A percentile compares a stretch with the other conserved stretches of the same genome.
phyloP scores from a whole-genome alignment of 2,329 filamentous ascomycete genomes.

The Lecanoromycetidae sp. region DNA sequence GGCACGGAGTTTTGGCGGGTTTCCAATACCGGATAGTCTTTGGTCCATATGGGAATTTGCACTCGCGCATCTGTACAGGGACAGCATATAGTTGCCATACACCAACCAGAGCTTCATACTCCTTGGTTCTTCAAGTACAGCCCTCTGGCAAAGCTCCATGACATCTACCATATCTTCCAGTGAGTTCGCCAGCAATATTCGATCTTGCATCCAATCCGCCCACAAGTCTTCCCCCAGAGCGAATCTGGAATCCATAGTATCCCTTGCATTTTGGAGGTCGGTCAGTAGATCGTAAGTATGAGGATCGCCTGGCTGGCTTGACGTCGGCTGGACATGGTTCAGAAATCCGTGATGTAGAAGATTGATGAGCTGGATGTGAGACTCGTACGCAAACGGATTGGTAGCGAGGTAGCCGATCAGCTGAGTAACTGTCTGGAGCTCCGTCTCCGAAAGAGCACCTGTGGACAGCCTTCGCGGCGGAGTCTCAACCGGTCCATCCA shows the following conservation, averaged over 20 bases:
- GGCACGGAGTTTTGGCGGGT: background rate
- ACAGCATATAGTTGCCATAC: slow-evolving; percentile 49
- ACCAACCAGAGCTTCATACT: slow-evolving; percentile 50
- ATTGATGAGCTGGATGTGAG: slow-evolving; percentile 35
- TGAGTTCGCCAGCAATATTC: slow-evolving; percentile 44
- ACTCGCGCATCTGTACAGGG: slow-evolving; percentile 42
- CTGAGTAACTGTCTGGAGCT: slow-evolving; percentile 31
- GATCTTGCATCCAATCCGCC: slow-evolving; percentile 52
- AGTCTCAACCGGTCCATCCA: slow-evolving; percentile 31
- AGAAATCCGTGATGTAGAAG: slow-evolving; percentile 36
- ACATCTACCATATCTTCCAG: slow-evolving; percentile 46
- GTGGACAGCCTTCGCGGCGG: slow-evolving; percentile 30
- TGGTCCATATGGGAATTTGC: slow-evolving; percentile 5
- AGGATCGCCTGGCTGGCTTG: slow-evolving; percentile 24
- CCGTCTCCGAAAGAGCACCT: slow-evolving; percentile 31
- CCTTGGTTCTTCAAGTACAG: slow-evolving; percentile 48
- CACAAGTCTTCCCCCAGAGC: slow-evolving; percentile 52
- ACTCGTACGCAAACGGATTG: slow-evolving; percentile 36
- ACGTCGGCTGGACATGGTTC: slow-evolving; percentile 34
- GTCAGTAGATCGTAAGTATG: slow-evolving; percentile 35
- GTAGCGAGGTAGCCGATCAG: slow-evolving; percentile 33
- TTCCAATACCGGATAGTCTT: background rate
- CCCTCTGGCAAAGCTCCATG: slow-evolving; percentile 47
- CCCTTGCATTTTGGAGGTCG: slow-evolving; percentile 38
- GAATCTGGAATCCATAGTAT: slow-evolving; percentile 50